phyloP scores from a whole-genome alignment of 1,139 yeast species.

The Diutina sp. region DNA sequence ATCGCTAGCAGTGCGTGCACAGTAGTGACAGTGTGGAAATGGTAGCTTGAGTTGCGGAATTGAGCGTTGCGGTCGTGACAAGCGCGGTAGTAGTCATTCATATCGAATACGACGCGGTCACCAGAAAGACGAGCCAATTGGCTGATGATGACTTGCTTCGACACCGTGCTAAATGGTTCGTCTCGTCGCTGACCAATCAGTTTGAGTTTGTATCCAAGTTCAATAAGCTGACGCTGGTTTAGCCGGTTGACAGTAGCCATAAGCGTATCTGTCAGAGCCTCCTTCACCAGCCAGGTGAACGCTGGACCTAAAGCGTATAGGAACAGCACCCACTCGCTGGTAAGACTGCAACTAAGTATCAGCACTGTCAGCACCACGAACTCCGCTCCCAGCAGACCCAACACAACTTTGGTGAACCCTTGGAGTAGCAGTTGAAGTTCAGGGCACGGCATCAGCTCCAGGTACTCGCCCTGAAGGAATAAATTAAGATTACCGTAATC shows the following conservation, averaged over 20 bases:
- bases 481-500: constrained; percentile 22
- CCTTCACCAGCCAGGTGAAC: constrained; percentile 26
- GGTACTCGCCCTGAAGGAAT: constrained; percentile 28
- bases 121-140: neutral
- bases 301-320: constrained; percentile 25
- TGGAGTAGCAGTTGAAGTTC: constrained; percentile 16
- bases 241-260: neutral
- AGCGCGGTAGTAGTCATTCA: neutral
- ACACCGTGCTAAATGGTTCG: neutral
- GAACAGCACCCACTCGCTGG: constrained; percentile 27
- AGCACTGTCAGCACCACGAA: constrained; percentile 20
- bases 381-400: constrained; percentile 11
- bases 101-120: neutral
- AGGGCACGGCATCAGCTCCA: constrained; percentile 34
- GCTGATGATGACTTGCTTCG: neutral
- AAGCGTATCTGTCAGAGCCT: constrained; percentile 19
- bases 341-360: constrained; percentile 15
- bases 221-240: neutral
- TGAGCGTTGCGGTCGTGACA: neutral
- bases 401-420: constrained; percentile 23
- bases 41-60: neutral
- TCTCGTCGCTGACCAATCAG: neutral
- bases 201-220: neutral
- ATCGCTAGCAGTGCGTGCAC: constrained; percentile 19
- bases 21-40: neutral